Evolutionary conservation across 176 grass and related monocot genomes (phyloP).

Genomic region (Hordeum marinum): DNA sequence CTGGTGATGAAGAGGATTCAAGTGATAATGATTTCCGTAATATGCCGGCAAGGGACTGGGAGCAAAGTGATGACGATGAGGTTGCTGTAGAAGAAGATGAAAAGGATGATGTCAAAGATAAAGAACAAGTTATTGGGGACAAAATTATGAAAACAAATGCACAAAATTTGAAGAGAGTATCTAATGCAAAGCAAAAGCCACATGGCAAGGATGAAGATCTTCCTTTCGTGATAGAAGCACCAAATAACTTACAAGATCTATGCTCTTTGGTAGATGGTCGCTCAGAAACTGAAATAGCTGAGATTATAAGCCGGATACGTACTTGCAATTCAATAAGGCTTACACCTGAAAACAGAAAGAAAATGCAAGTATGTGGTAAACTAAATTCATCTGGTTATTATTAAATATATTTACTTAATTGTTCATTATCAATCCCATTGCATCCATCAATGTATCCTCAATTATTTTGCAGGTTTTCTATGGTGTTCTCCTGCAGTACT

Average conservation of each 20-base stretch:
- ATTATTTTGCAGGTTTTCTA: conserved; percentile 79
- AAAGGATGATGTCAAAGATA: conserved; percentile 42
- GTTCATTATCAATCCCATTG: background rate
- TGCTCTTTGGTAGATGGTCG: conserved; percentile 67
- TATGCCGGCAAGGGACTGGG: conserved; percentile 68
- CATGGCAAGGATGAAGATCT: conserved; percentile 32
- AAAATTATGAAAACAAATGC: conserved; percentile 29
- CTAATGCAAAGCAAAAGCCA: conserved; percentile 20
- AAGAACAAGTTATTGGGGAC: conserved; percentile 25
- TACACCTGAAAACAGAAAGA: conserved; percentile 78
- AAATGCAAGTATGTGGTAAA: conserved; percentile 76
- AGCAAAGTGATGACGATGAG: conserved; percentile 71
- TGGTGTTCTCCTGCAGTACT: conserved; percentile 89
- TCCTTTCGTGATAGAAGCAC: conserved; percentile 94
- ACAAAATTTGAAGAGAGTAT: conserved; percentile 36
- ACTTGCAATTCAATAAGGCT: conserved; percentile 92
- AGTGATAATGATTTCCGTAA: conserved; percentile 52
- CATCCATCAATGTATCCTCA: background rate
- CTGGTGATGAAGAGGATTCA: conserved; percentile 36
- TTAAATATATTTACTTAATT: background rate
- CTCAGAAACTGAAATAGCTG: conserved; percentile 74
- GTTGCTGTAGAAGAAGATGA: conserved; percentile 53
- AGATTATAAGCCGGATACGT: conserved; percentile 78
- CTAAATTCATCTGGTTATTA: conserved; percentile 1
- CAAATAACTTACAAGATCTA: conserved; percentile 61